Percentiles rank a stretch among this genome's conserved stretches.
Evolutionary conservation across 2,329 filamentous ascomycete species (phyloP).

Genomic region (Fusarium multiceps): DNA sequence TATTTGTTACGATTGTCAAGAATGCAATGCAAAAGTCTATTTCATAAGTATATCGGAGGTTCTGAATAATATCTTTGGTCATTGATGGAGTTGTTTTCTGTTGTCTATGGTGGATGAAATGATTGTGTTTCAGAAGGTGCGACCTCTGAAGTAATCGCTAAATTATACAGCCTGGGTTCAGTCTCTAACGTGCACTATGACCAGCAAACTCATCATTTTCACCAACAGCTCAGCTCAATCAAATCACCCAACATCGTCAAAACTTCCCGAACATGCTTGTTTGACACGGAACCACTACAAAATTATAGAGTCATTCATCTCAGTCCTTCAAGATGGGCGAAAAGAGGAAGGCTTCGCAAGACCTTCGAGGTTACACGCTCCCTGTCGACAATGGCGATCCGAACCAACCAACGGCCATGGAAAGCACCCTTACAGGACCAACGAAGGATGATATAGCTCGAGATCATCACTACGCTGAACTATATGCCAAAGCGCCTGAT

Average conservation of each 20-base stretch:
- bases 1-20: conserved; percentile 14
- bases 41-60: neutral
- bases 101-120: neutral
- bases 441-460: conserved; percentile 18
- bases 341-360: conserved; percentile 39
- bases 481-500: conserved; percentile 57
- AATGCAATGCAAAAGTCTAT: conserved; percentile 7
- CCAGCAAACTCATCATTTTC: conserved; percentile 1
- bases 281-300: neutral
- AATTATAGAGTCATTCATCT: neutral
- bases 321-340: conserved; percentile 23
- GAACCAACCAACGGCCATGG: neutral
- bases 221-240: neutral
- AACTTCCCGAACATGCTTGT: neutral
- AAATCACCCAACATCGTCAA: neutral
- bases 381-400: neutral
- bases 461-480: conserved; percentile 51
- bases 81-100: neutral
- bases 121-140: neutral
- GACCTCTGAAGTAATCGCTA: conserved; percentile 5
- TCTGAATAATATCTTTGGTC: neutral
- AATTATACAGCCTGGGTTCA: neutral
- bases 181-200: conserved; percentile 2
- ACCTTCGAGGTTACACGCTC: conserved; percentile 1
- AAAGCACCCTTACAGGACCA: neutral